Base-by-base conservation (phyloP, 148 eudicot genomes). In the Amaranthus hypochondriacus region DNA sequence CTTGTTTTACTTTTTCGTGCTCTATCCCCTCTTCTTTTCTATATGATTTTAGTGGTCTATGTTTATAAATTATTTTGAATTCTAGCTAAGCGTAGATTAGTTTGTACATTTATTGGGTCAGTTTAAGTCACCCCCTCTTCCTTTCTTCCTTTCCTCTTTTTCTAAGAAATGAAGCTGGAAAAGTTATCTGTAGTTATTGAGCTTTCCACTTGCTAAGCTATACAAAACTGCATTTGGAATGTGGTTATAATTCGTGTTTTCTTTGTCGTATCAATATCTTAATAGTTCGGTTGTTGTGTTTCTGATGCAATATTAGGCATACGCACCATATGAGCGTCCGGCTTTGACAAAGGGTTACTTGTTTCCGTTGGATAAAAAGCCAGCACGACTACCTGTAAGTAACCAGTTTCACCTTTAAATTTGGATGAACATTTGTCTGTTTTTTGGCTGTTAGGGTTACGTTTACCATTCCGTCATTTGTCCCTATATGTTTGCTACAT, bases 241-340 rank as follows among this genome's bases (percentile, higher is more conserved):
- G 39, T 28, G 39, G 39, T 28, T 28, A 28, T 28, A 28, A 28
- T 47, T 4, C 14, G 11, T 60, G n/a, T 48, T 44, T n/a, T 11
- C 52, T 43, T 5, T 21, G 48, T 60, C 9, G 48, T 43, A 48
- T 70, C 39, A 49, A 66, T 15, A 44, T 68, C 12, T 49, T 42
- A 13, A 66, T 43, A 8, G 4, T 42, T 57, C 62, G 64, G 21
- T 48, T 44, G 13, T 28, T 69, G 10, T 49, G 60, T 7, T 66
- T 56, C 59, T 60, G 56, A 75, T 83, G 52, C 10, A 71, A 60
- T 79, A 70, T 64, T 92, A 95, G 99, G 90, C 99, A 48, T 81
- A 80, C 74, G 99, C 96, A 48, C 99, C 99, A 55, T 95, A 95
- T 73, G 99, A 95, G 84, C 89, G 97, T 14, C 99, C 99, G 56